Evolutionary conservation across 768 basidiomycete genomes (phyloP).

Genomic region (Pholiota microspora): DNA sequence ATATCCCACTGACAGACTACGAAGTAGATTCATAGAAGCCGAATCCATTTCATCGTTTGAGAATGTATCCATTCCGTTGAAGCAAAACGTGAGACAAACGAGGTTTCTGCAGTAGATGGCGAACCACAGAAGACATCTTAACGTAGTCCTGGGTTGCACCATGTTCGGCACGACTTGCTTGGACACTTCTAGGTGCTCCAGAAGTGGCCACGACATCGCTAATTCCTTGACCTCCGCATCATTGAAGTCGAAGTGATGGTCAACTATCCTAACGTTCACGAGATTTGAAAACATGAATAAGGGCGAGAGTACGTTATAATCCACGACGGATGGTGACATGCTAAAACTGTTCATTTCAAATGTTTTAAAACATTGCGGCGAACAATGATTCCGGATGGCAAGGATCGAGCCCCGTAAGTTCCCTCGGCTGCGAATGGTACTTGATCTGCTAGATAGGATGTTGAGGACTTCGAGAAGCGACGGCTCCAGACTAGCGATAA

Average conservation of each 20-base stretch:
- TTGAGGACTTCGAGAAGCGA: background rate
- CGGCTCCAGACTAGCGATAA: background rate
- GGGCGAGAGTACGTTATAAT: background rate
- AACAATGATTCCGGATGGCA: background rate
- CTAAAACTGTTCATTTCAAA: background rate
- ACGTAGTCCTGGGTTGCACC: background rate
- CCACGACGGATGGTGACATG: background rate
- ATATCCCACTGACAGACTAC: background rate
- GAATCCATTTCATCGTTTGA: background rate
- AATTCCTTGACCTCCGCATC: background rate
- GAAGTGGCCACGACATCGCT: background rate
- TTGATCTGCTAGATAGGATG: background rate
- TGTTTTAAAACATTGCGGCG: background rate
- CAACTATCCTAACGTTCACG: background rate
- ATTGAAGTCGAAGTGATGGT: background rate
- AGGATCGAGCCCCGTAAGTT: background rate
- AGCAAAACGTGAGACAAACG: background rate
- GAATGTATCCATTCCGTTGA: background rate
- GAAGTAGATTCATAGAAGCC: background rate
- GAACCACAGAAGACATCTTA: background rate
- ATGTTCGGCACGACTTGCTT: too few species aligned
- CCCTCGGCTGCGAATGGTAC: background rate
- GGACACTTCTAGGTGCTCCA: background rate
- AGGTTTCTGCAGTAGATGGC: background rate
- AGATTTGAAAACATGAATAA: background rate